A percentile compares a stretch with the other conserved stretches of the same genome.
phyloP scores from a whole-genome alignment of 805 yeast genomes.

The Ogataea haglerorum region DNA sequence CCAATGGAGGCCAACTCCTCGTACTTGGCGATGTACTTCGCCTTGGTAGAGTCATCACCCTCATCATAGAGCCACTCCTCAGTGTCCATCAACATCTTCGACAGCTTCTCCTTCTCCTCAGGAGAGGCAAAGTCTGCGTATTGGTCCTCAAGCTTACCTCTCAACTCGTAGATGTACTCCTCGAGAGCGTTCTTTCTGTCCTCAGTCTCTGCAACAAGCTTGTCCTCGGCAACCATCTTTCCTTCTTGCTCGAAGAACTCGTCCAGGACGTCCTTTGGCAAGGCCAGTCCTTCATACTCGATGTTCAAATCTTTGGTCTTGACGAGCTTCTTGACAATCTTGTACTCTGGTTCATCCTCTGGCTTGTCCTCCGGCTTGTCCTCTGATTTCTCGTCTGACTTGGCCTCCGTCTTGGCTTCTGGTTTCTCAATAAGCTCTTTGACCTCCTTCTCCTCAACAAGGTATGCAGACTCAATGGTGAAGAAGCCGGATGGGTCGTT shows the following conservation, averaged over 20 bases:
- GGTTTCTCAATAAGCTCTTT: conserved; percentile 79
- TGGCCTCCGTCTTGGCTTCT: conserved; percentile 57
- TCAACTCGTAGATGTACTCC: conserved; percentile 96
- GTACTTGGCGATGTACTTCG: conserved; percentile 94
- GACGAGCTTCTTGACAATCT: conserved; percentile 87
- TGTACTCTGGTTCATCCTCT: conserved; percentile 80
- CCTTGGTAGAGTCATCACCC: conserved; percentile 95
- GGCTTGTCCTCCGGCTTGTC: conserved; percentile 55
- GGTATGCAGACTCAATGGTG: conserved; percentile 90
- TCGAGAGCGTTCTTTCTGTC: conserved; percentile 97
- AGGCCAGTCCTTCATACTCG: conserved; percentile 57
- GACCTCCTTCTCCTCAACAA: conserved; percentile 85
- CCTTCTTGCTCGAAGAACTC: conserved; percentile 77
- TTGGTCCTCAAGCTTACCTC: conserved; percentile 93
- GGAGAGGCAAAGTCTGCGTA: conserved; percentile 86
- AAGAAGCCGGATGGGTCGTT: conserved; percentile 96
- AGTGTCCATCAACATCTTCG: conserved; percentile 70
- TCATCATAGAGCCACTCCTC: conserved; percentile 99
- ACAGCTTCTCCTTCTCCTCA: conserved; percentile 80
- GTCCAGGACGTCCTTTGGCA: conserved; percentile 54
- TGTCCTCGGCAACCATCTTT: conserved; percentile 83
- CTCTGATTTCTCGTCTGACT: no score
- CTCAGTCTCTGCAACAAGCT: conserved; percentile 97
- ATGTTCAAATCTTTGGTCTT: conserved; percentile 80
- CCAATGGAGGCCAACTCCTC: conserved; percentile 96